Conservation (phyloP, 305 asterid genomes). For the Solanum hybrid region DNA sequence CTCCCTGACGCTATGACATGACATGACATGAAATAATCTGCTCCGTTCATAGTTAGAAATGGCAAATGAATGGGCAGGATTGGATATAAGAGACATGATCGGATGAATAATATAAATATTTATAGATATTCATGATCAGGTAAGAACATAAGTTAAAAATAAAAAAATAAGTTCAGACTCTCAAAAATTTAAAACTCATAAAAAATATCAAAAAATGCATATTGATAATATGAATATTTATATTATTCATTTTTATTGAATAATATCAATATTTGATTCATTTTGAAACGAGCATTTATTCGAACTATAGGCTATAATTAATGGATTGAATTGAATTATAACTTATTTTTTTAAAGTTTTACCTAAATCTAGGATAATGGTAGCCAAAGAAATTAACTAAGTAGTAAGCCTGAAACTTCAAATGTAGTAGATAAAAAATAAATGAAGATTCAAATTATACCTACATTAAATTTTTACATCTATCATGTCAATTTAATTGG, state of each 20-base stretch:
- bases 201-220: not conserved
- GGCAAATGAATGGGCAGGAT: not conserved
- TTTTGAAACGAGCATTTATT: not conserved
- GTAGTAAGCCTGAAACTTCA: not conserved
- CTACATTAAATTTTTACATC: not conserved
- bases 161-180: not conserved
- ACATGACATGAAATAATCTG: not conserved
- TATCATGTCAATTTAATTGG: not conserved
- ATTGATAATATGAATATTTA: not conserved
- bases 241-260: not conserved
- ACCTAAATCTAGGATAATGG: not conserved
- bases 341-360: too few relatives aligned
- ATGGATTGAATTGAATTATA: not conserved
- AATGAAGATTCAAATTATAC: not conserved
- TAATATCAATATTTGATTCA: not conserved
- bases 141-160: not conserved
- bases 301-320: not conserved
- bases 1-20: not conserved
- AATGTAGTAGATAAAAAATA: not conserved
- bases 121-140: not conserved
- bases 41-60: not conserved
- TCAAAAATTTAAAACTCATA: too few relatives aligned
- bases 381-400: not conserved
- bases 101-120: too few relatives aligned
- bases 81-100: not conserved